Evolutionary conservation across 2,329 filamentous ascomycete species (phyloP).

Genomic region (Ceratocystis lukuohia): DNA sequence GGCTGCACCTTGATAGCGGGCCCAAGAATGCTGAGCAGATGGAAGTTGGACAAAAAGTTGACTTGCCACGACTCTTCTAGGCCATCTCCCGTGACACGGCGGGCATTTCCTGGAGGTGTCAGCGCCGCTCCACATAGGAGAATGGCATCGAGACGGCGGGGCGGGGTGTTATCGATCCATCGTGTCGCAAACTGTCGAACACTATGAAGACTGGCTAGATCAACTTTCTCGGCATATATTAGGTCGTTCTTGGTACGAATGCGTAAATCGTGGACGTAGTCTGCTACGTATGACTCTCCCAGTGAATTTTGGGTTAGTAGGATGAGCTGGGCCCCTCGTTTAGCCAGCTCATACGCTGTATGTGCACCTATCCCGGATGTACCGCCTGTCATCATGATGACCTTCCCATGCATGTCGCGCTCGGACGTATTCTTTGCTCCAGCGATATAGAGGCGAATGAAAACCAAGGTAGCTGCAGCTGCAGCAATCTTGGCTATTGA

Average conservation of each 20-base stretch:
- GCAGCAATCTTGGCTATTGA: slow-evolving; percentile 30
- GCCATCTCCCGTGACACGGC: slow-evolving; percentile 57
- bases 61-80: slow-evolving; percentile 85
- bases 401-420: slow-evolving; percentile 80
- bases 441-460: slow-evolving; percentile 60
- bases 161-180: slow-evolving; percentile 93
- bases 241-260: slow-evolving; percentile 64
- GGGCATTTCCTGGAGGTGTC: slow-evolving; percentile 51
- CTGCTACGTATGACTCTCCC: slow-evolving; percentile 75
- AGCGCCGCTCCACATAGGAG: slow-evolving; percentile 73
- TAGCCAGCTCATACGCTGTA: slow-evolving; percentile 59
- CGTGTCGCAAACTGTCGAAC: slow-evolving; percentile 88
- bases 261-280: slow-evolving; percentile 83
- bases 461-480: slow-evolving; percentile 29
- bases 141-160: slow-evolving; percentile 77
- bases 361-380: slow-evolving; percentile 84
- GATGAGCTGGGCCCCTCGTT: slow-evolving; percentile 76
- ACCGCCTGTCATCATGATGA: slow-evolving; percentile 85
- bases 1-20: slow-evolving; percentile 85
- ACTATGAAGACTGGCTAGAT: slow-evolving; percentile 76
- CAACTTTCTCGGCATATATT: slow-evolving; percentile 90
- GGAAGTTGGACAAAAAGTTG: slow-evolving; percentile 93
- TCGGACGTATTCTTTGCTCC: slow-evolving; percentile 64
- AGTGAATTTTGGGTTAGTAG: slow-evolving; percentile 74
- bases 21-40: slow-evolving; percentile 78